These are phyloP conservation scores for Zizania latifolia DNA, from an alignment of 176 grass and related monocot genomes.

Conservation along the genomic window DNA sequence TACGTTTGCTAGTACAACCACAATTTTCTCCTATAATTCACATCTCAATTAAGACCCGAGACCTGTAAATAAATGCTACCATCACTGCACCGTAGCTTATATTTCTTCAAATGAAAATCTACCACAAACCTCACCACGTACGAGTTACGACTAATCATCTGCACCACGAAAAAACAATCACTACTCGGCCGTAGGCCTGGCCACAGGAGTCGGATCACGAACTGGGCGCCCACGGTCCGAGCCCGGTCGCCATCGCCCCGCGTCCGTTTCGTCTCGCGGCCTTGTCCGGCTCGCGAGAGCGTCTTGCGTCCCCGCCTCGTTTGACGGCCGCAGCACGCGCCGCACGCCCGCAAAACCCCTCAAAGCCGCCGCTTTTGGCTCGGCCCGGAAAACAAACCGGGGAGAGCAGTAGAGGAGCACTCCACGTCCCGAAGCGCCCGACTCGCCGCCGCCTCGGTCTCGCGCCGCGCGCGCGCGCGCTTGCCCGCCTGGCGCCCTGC, in stretches of 20 bases:
- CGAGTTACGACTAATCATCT: background rate
- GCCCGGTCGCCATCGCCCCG: constrained; percentile 3
- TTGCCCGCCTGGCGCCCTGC: too few species aligned
- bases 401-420: too few species aligned
- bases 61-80: background rate
- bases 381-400: background rate
- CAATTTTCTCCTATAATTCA: background rate
- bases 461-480: too few species aligned
- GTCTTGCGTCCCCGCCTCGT: background rate
- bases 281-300: constrained; percentile 27
- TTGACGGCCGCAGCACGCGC: background rate
- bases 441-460: background rate
- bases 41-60: background rate
- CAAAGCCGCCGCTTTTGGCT: background rate
- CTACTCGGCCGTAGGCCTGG: background rate
- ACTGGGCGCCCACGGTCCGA: constrained; percentile 4
- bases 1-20: background rate
- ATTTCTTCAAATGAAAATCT: background rate
- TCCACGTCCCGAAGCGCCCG: background rate
- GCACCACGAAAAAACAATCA: background rate
- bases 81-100: background rate
- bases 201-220: constrained; percentile 22
- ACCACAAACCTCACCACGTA: background rate
- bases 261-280: background rate
- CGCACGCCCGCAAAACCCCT: background rate